Conservation (phyloP, 2,329 filamentous ascomycete genomes). For the Fusarium azukiicola region DNA sequence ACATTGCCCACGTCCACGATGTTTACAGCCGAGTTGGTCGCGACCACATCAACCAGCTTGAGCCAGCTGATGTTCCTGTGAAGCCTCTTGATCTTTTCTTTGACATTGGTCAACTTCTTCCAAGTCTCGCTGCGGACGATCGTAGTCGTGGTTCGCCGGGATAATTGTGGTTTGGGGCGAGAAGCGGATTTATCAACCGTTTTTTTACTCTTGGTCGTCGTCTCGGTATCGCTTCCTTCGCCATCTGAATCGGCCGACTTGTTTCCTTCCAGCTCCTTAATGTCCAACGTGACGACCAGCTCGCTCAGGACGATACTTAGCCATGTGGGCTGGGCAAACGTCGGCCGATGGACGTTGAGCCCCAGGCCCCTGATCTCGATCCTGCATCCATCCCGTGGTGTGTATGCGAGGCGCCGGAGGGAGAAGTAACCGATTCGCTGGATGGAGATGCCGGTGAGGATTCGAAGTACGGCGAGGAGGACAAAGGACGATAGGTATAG, state of each 20-base stretch:
- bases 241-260: slow-evolving; percentile 58
- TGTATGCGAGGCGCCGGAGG: slow-evolving; percentile 93
- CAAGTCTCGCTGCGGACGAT: slow-evolving; percentile 85
- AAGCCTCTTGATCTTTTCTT: slow-evolving; percentile 92
- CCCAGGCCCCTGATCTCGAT: slow-evolving; percentile 95
- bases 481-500: slow-evolving; percentile 96
- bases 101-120: slow-evolving; percentile 88
- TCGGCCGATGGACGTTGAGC: slow-evolving; percentile 93
- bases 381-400: slow-evolving; percentile 92
- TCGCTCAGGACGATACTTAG: slow-evolving; percentile 94
- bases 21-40: slow-evolving; percentile 88
- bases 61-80: slow-evolving; percentile 95
- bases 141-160: slow-evolving; percentile 36
- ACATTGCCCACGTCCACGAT: slow-evolving; percentile 91
- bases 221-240: slow-evolving; percentile 55
- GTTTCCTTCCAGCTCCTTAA: slow-evolving; percentile 80
- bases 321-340: slow-evolving; percentile 98
- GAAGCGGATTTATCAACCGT: slow-evolving; percentile 53
- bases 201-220: slow-evolving; percentile 52
- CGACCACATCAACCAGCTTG: slow-evolving; percentile 92
- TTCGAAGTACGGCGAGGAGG: slow-evolving; percentile 94
- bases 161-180: slow-evolving; percentile 39
- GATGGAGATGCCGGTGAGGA: slow-evolving; percentile 96
- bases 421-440: slow-evolving; percentile 97
- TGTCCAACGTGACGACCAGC: slow-evolving; percentile 90